Evolutionary conservation across 768 basidiomycete genomes (phyloP), one percentile per base, ranked within the genome.

Genomic region (Hortiboletus campestris): DNA sequence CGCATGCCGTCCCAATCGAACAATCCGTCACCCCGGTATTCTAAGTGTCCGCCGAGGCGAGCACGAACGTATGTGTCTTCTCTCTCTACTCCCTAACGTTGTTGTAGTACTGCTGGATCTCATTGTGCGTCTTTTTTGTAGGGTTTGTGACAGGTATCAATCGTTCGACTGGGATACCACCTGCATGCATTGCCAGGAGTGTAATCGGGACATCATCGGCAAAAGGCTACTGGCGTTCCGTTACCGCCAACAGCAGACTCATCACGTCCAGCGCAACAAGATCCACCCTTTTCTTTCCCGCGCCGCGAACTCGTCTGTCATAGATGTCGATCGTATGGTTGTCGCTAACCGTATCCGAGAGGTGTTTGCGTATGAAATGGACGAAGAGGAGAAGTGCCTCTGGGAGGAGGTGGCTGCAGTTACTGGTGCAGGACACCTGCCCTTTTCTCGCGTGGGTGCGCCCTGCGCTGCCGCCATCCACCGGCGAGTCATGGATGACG

Each of bases 391-490:
- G 44, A 61, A 57, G 45, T 57, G 47, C 45, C 48, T 71, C 14
- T 72, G 69, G 67, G 62, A 63, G 19, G 70, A 71, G 46, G 58
- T 71, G 25, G 60, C 63, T 40, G 65, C 61, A 31, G 62, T 55
- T 40, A 69, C 67, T 3, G 62, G 58, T 16, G 46, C 42, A 0
- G 59, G 53, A 20, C 56, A 58, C 4, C 36, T 52, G 9, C 22
- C 58, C 48, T 60, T 71, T 34, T 51, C 62, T 1, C 64, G 57
- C 42, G 49, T 25, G 29, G 61, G 64, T 16, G 46, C 54, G 6
- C 41, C 55, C 0, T 67, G 65, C 39, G 58, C 48, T 13, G 19
- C 34, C 6, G 55, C 56, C 6, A n/a, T 51, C 35, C 28, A 53
- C 31, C 25, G 44, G 14, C 38, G 39, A 1, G 36, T 11, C 12